Evolutionary conservation across 2,329 filamentous ascomycete species (phyloP).

Genomic region (Aphanoascus verrucosus): DNA sequence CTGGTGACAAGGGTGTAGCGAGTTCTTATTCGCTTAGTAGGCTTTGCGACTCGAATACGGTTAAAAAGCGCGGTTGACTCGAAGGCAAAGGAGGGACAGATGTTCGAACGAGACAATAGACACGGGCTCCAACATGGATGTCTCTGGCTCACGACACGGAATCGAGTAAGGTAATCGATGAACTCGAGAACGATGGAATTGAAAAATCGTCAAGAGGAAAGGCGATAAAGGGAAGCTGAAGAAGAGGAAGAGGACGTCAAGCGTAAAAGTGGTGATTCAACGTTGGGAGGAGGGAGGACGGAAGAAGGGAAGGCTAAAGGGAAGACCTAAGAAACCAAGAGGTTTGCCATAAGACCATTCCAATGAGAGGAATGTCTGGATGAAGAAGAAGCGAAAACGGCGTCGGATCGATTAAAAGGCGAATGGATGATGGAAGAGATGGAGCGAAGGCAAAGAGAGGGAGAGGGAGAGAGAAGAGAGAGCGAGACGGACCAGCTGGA

Average conservation of each 20-base stretch:
- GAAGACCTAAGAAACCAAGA: neutral
- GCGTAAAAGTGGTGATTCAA: slow-evolving; percentile 6
- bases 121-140: slow-evolving; percentile 7
- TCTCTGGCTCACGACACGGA: neutral
- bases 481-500: slow-evolving; percentile 11
- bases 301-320: neutral
- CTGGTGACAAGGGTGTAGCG: neutral
- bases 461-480: slow-evolving; percentile 12
- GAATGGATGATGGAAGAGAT: slow-evolving; percentile 7
- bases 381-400: slow-evolving; percentile 16
- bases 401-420: slow-evolving; percentile 8
- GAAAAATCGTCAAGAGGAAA: neutral
- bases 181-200: neutral
- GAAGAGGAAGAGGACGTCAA: slow-evolving; percentile 14
- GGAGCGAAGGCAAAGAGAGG: slow-evolving; percentile 11
- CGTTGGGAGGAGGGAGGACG: neutral
- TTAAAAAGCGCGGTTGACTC: neutral
- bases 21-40: neutral
- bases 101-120: neutral
- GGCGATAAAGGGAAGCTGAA: slow-evolving; percentile 15
- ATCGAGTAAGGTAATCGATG: slow-evolving; percentile 1
- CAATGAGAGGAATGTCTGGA: slow-evolving; percentile 7
- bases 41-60: neutral
- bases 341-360: slow-evolving; percentile 4
- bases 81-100: neutral